Conservation (phyloP, 2,329 filamentous ascomycete genomes). For the Myriosclerotinia scirpicola region DNA sequence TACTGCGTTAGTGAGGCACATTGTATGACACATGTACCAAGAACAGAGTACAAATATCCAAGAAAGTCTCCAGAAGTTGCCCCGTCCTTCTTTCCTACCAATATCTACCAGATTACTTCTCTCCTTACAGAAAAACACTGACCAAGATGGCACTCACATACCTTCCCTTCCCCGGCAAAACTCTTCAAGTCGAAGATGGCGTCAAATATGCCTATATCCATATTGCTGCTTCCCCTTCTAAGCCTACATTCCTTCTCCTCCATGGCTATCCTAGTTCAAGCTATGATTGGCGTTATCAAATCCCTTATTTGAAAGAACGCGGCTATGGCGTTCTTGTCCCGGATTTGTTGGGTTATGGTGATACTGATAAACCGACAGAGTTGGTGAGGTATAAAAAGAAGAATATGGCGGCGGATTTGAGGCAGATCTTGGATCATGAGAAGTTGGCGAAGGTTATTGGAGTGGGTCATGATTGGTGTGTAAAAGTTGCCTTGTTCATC, state of each 20-base stretch:
- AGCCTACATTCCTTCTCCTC: constrained; percentile 25
- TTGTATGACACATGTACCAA: neutral
- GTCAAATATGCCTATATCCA: constrained; percentile 27
- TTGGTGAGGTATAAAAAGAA: constrained; percentile 23
- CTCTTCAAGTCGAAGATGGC: neutral
- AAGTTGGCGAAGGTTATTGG: constrained; percentile 24
- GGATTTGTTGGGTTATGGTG: constrained; percentile 27
- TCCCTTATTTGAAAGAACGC: constrained; percentile 22
- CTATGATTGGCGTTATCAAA: constrained; percentile 27
- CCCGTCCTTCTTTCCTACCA: too few species aligned
- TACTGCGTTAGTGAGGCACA: neutral
- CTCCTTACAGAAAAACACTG: neutral
- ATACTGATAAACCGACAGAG: constrained; percentile 26
- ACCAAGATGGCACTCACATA: neutral
- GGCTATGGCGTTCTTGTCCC: constrained; percentile 27
- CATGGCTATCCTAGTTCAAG: constrained; percentile 28
- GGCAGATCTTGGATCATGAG: constrained; percentile 24
- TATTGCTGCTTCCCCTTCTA: constrained; percentile 19
- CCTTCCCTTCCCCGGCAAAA: neutral
- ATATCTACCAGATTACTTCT: too few species aligned
- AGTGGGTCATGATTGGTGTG: constrained; percentile 29
- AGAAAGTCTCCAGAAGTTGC: too few species aligned
- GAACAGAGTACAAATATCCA: too few species aligned
- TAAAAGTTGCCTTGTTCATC: neutral
- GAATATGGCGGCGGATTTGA: constrained; percentile 23